A percentile compares a stretch with the other conserved stretches of the same genome.
phyloP scores from a whole-genome alignment of 2,329 filamentous ascomycete species.

The Aspergillus fumigatus region DNA sequence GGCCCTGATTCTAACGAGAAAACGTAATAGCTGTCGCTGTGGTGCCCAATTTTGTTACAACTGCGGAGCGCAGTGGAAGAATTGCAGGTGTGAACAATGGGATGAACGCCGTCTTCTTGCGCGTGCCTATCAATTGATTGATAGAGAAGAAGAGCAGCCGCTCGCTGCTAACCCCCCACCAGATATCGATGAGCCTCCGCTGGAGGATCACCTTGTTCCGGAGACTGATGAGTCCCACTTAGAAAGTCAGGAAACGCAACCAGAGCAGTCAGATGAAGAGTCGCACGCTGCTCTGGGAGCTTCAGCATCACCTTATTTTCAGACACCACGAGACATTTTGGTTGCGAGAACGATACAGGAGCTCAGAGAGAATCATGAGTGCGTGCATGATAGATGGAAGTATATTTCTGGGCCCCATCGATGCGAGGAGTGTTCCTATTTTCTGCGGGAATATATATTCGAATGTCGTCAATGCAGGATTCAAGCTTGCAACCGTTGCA shows the following conservation, averaged over 20 bases:
- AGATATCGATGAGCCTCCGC: too few relatives aligned
- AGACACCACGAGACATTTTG: constrained; percentile 4
- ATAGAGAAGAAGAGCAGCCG: too few relatives aligned
- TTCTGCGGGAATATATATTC: constrained; percentile 42
- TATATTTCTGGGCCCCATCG: constrained; percentile 22
- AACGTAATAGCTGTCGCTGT: constrained; percentile 42
- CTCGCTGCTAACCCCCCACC: too few relatives aligned
- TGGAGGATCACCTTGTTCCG: too few relatives aligned
- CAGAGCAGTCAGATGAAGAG: too few relatives aligned
- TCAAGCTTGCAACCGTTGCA: constrained; percentile 46
- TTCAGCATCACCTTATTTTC: neutral
- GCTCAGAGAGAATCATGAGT: constrained; percentile 39
- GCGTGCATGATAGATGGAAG: constrained; percentile 37
- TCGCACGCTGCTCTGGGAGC: neutral
- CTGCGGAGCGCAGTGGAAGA: constrained; percentile 38
- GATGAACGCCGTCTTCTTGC: constrained; percentile 32
- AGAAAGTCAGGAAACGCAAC: too few relatives aligned
- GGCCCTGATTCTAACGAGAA: too few relatives aligned
- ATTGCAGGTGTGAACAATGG: constrained; percentile 39
- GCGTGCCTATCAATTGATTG: constrained; percentile 28
- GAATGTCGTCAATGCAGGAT: constrained; percentile 46
- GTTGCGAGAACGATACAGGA: constrained; percentile 8
- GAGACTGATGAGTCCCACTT: too few relatives aligned
- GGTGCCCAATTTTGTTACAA: constrained; percentile 47
- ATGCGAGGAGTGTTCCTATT: constrained; percentile 36